Base-by-base conservation (phyloP, 2,329 filamentous ascomycete species). In the Aspergillus aculeatus region DNA sequence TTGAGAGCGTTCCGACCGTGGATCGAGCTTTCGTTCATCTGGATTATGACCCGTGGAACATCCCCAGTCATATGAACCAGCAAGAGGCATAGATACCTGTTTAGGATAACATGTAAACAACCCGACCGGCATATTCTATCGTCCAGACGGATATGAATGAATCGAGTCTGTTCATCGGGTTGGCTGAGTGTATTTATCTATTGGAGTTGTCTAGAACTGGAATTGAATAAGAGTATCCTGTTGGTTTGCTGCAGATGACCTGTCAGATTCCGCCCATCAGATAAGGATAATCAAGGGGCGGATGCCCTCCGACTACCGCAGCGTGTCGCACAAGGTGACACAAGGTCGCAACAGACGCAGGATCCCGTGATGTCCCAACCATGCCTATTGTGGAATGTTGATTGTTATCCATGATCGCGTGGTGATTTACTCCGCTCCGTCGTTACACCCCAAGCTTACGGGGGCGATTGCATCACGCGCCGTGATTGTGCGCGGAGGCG, bases 1-100 rank as follows among this genome's bases (percentile, higher is more conserved):
- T 87, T 12, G 85, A 87, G 73, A 84, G 82, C 66, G 65, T 73
- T 61, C 71, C 73, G 65, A 75, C 74, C 1, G 74, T 77, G 5
- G 75, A 77, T 58, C 67, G 80, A 23, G 80, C 80, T 0, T 83
- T 81, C 66, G 80, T 82, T 2, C 80, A 83, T 67, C 72, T 81
- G 52, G 81, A 82, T 64, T 82, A 82, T 62, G 70, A 75, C 24
- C 68, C 69, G 23, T 77, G 73, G 70, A 80, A 80, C 66, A 66
- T 80, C 35, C 77, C 77, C 10, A 80, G 71, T 53, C 78, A 80
- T 65, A 69, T 74, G 70, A 73, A 73, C 29, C 71, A 72, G 56
- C 54, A 68, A 50, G 68, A 72, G 38, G 24, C 35, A 19, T 62
- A 54, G 51, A 44, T n/a, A 41, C 19, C 50, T 26, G 11, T 44